These are phyloP conservation scores for Mycena rebaudengoi DNA, from an alignment of 768 basidiomycete species.

Conservation along the genomic window DNA sequence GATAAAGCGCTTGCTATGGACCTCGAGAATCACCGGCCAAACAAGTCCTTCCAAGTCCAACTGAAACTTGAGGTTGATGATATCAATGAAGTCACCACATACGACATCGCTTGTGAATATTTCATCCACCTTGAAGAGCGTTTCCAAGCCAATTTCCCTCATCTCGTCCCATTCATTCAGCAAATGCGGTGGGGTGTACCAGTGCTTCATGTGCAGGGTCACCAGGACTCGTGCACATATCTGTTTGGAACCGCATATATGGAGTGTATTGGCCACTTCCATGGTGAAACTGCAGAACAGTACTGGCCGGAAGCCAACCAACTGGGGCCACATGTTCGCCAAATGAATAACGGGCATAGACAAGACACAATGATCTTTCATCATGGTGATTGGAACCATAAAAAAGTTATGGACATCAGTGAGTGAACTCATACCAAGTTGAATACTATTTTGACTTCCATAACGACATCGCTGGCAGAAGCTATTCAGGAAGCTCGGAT, in stretches of 20 bases:
- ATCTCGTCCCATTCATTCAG: slow-evolving; percentile 12
- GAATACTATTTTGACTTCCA: not conserved
- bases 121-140: slow-evolving; percentile 12
- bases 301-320: slow-evolving; percentile 1
- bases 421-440: no score
- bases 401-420: no score
- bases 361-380: slow-evolving; percentile 31
- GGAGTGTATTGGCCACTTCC: slow-evolving; percentile 26
- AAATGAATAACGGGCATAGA: slow-evolving; percentile 33
- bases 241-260: slow-evolving; percentile 27
- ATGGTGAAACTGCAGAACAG: slow-evolving; percentile 26
- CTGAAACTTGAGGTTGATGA: not conserved
- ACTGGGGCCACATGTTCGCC: slow-evolving; percentile 23
- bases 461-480: not conserved
- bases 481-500: not conserved
- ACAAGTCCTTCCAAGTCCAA: no score
- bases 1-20: slow-evolving; percentile 12
- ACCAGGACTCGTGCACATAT: slow-evolving; percentile 29
- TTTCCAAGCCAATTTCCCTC: slow-evolving; percentile 12
- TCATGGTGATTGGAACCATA: slow-evolving; percentile 30
- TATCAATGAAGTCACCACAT: slow-evolving; percentile 6
- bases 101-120: slow-evolving; percentile 29
- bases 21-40: not conserved
- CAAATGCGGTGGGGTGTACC: slow-evolving; percentile 22
- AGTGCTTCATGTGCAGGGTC: slow-evolving; percentile 29